Conservation (phyloP, 1,284 basidiomycete genomes). For the Xerocomus minutiporus region DNA sequence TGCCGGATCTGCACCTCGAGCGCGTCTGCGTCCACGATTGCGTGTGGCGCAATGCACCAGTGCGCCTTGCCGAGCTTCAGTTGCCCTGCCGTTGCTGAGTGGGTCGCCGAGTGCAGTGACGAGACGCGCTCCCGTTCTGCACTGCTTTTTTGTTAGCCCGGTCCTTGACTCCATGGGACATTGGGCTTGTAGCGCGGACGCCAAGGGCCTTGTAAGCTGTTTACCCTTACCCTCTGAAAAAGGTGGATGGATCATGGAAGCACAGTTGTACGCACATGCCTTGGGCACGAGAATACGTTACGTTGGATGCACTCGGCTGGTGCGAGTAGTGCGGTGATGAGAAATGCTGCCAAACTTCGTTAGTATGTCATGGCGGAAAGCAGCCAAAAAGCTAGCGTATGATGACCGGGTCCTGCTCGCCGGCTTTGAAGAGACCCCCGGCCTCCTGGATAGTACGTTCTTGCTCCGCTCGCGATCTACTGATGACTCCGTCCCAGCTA, state of each 20-base stretch:
- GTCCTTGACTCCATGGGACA: constrained; percentile 64
- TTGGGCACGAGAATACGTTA: too few relatives aligned
- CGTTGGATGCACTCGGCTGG: not conserved
- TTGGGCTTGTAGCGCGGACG: constrained; percentile 60
- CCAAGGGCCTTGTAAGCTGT: constrained; percentile 42
- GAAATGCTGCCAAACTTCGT: too few relatives aligned
- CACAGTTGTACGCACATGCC: constrained; percentile 17
- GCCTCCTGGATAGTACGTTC: too few relatives aligned
- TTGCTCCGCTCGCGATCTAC: too few relatives aligned
- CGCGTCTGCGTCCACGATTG: constrained; percentile 49
- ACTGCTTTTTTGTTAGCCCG: constrained; percentile 73
- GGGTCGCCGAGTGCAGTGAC: constrained; percentile 51
- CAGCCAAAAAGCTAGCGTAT: too few relatives aligned
- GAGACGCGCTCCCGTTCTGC: constrained; percentile 58
- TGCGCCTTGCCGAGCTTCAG: constrained; percentile 39
- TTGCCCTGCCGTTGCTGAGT: constrained; percentile 44
- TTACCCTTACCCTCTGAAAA: constrained; percentile 43
- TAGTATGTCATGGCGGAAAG: too few relatives aligned
- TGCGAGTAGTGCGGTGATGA: too few relatives aligned
- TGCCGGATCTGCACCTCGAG: constrained; percentile 58
- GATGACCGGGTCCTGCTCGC: too few relatives aligned
- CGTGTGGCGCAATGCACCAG: constrained; percentile 40
- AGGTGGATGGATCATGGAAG: not conserved
- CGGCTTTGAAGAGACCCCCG: too few relatives aligned
- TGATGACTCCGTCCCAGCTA: too few relatives aligned